Evolutionary conservation across 2,329 filamentous ascomycete genomes (phyloP), one percentile per base, ranked within the genome.

Genomic region (Neoscytalidium dimidiatum): DNA sequence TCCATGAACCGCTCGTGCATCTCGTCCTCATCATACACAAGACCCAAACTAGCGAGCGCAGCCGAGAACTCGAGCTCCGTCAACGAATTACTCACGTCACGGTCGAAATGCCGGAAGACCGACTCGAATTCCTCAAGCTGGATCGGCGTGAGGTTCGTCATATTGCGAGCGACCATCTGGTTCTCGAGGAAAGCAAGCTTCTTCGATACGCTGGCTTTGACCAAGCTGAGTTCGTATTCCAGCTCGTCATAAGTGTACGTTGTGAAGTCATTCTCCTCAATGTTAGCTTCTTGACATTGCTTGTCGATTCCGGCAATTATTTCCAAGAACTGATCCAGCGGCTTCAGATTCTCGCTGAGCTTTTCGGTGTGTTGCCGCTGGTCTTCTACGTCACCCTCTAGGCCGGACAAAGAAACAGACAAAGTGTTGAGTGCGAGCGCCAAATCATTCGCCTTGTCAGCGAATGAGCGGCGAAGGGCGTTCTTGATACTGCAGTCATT

Each of bases 181-280:
- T 99, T 99, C 75, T 99, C 94, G 64, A 99, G 83, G 81, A 99
- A 99, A 48, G 91, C 90, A 64, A 98, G 86, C 80, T 99, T 99
- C 83, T 98, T 99, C 69, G 93, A 90, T 29, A 98, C 94, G 11
- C 92, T 95, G 31, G 91, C 90, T 75, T 93, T 94, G 65, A 98
- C 95, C 31, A 99, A 85, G 17, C 92, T 89, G 66, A 98, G 85
- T 79, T 99, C 95, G 80, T 99, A 99, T 66, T 89, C 88, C 46
- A 99, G 85, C 79, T 99, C 95, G 75, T 99, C 95, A 77, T 98
- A 95, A 9, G 94, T 97, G 80, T 98, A 98, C 8, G 94, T 98
- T n/a, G 95, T 99, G 78, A 95, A 98, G 81, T 99, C 95, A 78
- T 99, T 99, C 74, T 99, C 95, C 78, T 99, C 95, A 68, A 99